Evolutionary conservation across 2,329 filamentous ascomycete genomes (phyloP).

Genomic region (Talaromyces albobiverticillius): DNA sequence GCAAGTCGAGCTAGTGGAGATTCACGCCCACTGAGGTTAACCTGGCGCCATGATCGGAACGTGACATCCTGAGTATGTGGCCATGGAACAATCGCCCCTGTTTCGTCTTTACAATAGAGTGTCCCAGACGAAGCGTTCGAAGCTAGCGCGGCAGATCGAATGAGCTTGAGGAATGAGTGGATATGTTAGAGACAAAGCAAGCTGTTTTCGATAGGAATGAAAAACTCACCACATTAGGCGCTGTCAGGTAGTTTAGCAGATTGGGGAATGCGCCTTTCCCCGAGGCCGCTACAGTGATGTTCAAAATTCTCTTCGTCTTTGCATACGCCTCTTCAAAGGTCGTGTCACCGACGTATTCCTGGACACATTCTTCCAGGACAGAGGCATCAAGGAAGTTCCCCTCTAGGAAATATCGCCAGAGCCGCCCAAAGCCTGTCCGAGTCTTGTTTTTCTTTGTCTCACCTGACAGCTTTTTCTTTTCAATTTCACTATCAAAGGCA

Average conservation of each 20-base stretch:
- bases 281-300: conserved; percentile 82
- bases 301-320: conserved; percentile 79
- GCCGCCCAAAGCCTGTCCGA: conserved; percentile 63
- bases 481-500: conserved; percentile 60
- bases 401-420: conserved; percentile 67
- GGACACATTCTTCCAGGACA: conserved; percentile 78
- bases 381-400: conserved; percentile 82
- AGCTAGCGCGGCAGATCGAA: conserved; percentile 43
- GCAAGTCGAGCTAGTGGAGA: conserved; percentile 69
- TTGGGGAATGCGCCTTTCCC: conserved; percentile 74
- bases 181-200: neutral
- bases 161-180: conserved; percentile 52
- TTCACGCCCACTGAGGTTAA: conserved; percentile 64
- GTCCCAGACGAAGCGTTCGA: conserved; percentile 53
- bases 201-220: neutral
- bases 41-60: conserved; percentile 67
- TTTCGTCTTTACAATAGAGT: conserved; percentile 74
- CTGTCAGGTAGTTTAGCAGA: conserved; percentile 86
- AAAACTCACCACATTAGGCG: conserved; percentile 78
- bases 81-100: conserved; percentile 72
- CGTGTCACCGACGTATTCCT: conserved; percentile 79
- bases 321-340: conserved; percentile 93
- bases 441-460: conserved; percentile 32
- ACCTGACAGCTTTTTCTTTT: neutral
- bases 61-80: conserved; percentile 58